A percentile compares a stretch with the other conserved stretches of the same genome.
Evolutionary conservation across 73 alveolate species (phyloP).

Genomic region (Urostyla sp.): DNA sequence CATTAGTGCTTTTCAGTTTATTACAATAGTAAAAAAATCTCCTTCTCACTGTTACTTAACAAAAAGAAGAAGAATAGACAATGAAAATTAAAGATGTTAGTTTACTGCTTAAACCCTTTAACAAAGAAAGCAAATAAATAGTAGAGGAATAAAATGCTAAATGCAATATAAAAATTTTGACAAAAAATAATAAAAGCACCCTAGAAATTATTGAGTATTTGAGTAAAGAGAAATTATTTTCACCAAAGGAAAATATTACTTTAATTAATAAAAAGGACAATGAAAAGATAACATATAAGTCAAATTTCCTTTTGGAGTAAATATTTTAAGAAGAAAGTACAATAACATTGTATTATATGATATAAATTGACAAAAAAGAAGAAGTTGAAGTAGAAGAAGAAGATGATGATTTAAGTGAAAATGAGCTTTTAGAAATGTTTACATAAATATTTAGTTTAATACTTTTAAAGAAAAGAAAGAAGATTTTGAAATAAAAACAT

Average conservation of each 20-base stretch:
- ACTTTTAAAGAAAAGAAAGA: slow-evolving; percentile 39
- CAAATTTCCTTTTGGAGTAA: too few relatives aligned
- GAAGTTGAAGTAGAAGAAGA: slow-evolving; percentile 33
- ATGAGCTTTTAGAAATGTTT: slow-evolving; percentile 47
- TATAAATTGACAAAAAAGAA: not conserved
- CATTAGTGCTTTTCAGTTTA: slow-evolving; percentile 15
- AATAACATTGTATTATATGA: not conserved
- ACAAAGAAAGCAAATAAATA: not conserved
- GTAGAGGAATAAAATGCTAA: not conserved
- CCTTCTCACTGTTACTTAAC: slow-evolving; percentile 16
- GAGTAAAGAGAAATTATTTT: too few relatives aligned
- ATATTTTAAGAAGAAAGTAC: too few relatives aligned
- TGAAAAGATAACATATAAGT: too few relatives aligned
- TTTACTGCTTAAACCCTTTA: not conserved
- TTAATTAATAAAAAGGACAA: too few relatives aligned
- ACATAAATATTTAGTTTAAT: slow-evolving; percentile 36
- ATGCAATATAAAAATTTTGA: too few relatives aligned
- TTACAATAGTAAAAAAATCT: slow-evolving; percentile 31
- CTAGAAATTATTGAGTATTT: too few relatives aligned
- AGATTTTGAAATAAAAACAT: slow-evolving; percentile 20
- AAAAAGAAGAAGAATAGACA: not conserved
- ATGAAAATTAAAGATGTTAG: not conserved
- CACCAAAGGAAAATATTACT: too few relatives aligned
- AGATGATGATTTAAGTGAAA: slow-evolving; percentile 49
- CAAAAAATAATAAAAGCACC: too few relatives aligned